phyloP scores from a whole-genome alignment of 2,329 filamentous ascomycete species.

The Alternaria brassicicola region DNA sequence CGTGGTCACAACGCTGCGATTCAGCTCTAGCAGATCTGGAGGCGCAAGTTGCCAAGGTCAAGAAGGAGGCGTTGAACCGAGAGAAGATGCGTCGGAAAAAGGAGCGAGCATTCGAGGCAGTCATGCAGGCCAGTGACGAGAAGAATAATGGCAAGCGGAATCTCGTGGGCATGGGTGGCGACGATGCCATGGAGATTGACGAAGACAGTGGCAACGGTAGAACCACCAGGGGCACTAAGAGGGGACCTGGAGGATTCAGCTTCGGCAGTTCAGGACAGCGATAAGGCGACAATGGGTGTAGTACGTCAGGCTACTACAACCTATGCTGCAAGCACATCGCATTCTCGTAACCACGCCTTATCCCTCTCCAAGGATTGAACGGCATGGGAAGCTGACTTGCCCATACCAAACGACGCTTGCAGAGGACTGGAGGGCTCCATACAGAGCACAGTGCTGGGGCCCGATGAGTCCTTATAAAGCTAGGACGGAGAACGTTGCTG shows the following conservation, averaged over 20 bases:
- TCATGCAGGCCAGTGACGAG: conserved; percentile 34
- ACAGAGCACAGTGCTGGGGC: background rate
- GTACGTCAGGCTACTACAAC: background rate
- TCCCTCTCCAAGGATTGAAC: background rate
- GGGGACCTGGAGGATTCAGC: conserved; percentile 34
- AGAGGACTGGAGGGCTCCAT: background rate
- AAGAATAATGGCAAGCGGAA: conserved; percentile 36
- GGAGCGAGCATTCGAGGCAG: conserved; percentile 47
- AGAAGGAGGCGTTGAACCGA: conserved; percentile 51
- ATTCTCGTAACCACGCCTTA: background rate
- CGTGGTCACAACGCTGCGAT: conserved; percentile 81
- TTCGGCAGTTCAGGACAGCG: conserved; percentile 37
- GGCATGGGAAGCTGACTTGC: background rate
- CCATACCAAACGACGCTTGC: no score
- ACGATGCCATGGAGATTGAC: conserved; percentile 48
- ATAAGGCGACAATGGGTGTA: conserved; percentile 22
- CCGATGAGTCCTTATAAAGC: background rate
- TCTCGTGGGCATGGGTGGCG: conserved; percentile 25
- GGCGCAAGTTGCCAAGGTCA: conserved; percentile 72
- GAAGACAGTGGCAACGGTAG: conserved; percentile 39
- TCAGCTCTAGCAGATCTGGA: conserved; percentile 77
- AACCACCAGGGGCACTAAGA: conserved; percentile 37
- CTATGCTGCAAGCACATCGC: background rate
- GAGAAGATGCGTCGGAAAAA: conserved; percentile 52
- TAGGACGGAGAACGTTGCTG: background rate